A percentile compares a stretch with the other conserved stretches of the same genome.
phyloP scores from a whole-genome alignment of 768 basidiomycete species.

The Agrocybe pediades region DNA sequence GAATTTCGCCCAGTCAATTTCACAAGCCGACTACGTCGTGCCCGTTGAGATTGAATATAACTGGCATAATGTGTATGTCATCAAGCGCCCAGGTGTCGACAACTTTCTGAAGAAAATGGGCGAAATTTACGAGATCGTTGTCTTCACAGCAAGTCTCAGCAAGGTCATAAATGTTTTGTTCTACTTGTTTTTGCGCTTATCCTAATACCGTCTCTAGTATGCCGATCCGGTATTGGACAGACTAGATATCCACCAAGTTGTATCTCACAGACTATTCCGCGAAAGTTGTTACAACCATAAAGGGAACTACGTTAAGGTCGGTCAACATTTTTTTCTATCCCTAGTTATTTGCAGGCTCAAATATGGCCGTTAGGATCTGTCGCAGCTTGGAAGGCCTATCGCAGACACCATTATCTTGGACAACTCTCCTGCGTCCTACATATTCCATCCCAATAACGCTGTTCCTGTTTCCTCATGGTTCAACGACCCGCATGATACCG shows the following conservation, averaged over 20 bases:
- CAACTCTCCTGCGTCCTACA: conserved; percentile 98
- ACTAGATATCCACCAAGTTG: conserved; percentile 89
- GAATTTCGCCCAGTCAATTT: conserved; percentile 67
- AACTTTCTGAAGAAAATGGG: conserved; percentile 98
- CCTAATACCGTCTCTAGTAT: conserved; percentile 58
- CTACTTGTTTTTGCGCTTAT: conserved; percentile 1
- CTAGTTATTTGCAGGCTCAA: conserved; percentile 7
- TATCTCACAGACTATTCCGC: conserved; percentile 91
- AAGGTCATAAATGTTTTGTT: conserved; percentile 60
- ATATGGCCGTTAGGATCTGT: conserved; percentile 75
- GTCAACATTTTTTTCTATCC: conserved; percentile 12
- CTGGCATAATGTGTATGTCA: conserved; percentile 98
- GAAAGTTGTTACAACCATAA: conserved; percentile 99
- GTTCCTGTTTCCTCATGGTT: conserved; percentile 99
- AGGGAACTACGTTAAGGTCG: conserved; percentile 98
- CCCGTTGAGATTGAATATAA: conserved; percentile 99
- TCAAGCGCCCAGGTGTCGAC: conserved; percentile 98
- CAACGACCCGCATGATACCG: conserved; percentile 98
- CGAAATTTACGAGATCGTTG: conserved; percentile 96
- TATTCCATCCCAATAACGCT: conserved; percentile 99
- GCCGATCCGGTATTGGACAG: conserved; percentile 99
- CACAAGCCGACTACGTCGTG: conserved; percentile 95
- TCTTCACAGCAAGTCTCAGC: conserved; percentile 97
- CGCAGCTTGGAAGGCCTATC: conserved; percentile 94
- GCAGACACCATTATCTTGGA: conserved; percentile 96